A percentile compares a stretch with the other conserved stretches of the same genome.
These are phyloP conservation scores for Populus hybrid DNA, from an alignment of 441 rosid species.

Conservation along the genomic window DNA sequence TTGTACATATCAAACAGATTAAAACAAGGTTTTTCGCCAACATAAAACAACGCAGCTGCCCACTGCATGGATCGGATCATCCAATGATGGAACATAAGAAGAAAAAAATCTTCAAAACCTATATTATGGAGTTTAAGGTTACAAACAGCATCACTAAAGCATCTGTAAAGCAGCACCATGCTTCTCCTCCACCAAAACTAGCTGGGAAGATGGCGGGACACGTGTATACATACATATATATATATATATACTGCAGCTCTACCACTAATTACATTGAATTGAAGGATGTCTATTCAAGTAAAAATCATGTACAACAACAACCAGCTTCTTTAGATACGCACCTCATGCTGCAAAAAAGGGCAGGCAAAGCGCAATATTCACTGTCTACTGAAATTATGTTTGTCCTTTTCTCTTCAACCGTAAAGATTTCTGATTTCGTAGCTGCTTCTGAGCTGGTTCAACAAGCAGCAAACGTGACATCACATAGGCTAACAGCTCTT, in stretches of 20 bases:
- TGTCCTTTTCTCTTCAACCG: conserved; percentile 48
- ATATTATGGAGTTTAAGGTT: neutral
- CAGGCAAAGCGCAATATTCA: neutral
- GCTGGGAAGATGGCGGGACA: neutral
- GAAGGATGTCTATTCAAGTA: neutral
- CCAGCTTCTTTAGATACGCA: conserved; percentile 13
- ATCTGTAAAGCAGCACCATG: neutral
- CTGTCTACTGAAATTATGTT: neutral
- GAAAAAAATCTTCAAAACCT: neutral
- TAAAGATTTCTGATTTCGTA: conserved; percentile 27
- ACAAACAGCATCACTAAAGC: neutral
- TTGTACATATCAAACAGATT: neutral
- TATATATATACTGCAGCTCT: neutral
- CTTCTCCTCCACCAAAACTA: neutral
- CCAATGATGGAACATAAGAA: neutral
- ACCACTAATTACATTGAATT: neutral
- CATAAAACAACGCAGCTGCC: neutral
- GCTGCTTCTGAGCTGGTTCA: conserved; percentile 36
- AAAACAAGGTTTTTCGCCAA: neutral
- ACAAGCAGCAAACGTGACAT: conserved; percentile 75
- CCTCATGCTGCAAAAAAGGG: conserved; percentile 12
- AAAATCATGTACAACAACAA: conserved; percentile 24
- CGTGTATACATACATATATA: too few relatives aligned
- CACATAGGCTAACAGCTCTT: conserved; percentile 77
- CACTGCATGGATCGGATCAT: neutral